These are phyloP conservation scores for Cardiospermum halicacabum DNA, from an alignment of 345 rosid species.

Conservation along the genomic window DNA sequence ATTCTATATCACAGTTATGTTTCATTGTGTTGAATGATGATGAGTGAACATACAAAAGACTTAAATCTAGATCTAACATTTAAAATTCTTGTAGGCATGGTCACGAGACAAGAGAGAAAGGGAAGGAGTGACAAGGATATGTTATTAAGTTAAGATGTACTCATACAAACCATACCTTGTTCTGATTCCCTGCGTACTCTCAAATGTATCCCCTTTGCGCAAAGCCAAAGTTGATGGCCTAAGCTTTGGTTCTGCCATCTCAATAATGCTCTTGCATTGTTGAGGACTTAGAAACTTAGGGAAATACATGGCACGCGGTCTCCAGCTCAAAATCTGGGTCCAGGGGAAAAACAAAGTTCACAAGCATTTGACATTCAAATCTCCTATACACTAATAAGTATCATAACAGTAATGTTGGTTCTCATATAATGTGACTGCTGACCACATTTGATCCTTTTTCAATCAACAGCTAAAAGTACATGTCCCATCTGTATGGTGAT, in stretches of 20 bases:
- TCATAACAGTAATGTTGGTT: background rate
- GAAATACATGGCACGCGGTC: slow-evolving; percentile 53
- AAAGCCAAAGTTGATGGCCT: slow-evolving; percentile 52
- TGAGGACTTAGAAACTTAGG: slow-evolving; percentile 54
- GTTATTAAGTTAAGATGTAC: too few species aligned
- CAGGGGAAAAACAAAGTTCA: background rate
- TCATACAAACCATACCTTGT: slow-evolving; percentile 48
- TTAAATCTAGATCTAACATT: background rate
- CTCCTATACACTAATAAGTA: background rate
- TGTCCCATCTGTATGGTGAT: background rate
- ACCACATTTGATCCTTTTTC: background rate
- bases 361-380: background rate
- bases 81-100: background rate
- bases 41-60: background rate
- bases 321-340: slow-evolving; percentile 67
- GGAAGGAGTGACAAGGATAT: background rate
- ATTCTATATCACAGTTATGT: background rate
- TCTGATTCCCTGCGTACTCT: slow-evolving; percentile 45
- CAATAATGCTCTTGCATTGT: slow-evolving; percentile 47
- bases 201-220: slow-evolving; percentile 47
- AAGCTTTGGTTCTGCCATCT: slow-evolving; percentile 45
- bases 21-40: too few species aligned
- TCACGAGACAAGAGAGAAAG: slow-evolving; percentile 2
- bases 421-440: background rate
- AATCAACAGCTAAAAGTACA: background rate